These are phyloP conservation scores for Clathrus columnatus DNA, from an alignment of 768 basidiomycete genomes.

Conservation along the genomic window DNA sequence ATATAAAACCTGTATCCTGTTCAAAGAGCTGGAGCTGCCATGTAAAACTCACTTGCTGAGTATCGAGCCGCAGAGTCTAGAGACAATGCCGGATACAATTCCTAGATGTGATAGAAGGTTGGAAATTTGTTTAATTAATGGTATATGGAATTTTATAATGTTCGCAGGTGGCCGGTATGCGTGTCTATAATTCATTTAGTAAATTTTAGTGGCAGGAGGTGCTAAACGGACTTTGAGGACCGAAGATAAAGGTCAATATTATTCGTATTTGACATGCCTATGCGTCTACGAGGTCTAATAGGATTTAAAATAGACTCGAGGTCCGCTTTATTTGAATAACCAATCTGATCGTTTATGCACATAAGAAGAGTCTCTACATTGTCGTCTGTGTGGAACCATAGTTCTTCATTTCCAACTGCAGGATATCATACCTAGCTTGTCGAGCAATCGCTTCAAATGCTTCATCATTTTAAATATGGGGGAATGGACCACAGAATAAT, in stretches of 20 bases:
- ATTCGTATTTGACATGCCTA: slow-evolving; percentile 58
- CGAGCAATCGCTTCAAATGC: slow-evolving; percentile 53
- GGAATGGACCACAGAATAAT: slow-evolving; percentile 49
- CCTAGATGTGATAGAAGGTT: slow-evolving; percentile 60
- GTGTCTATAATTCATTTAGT: slow-evolving; percentile 55
- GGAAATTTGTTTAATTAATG: slow-evolving; percentile 63
- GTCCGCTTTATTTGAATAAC: not conserved
- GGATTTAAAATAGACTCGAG: not conserved
- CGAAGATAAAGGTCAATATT: slow-evolving; percentile 54
- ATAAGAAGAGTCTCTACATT: slow-evolving; percentile 77
- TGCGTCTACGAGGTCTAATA: slow-evolving; percentile 45
- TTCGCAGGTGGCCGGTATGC: slow-evolving; percentile 73
- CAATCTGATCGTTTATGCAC: slow-evolving; percentile 34
- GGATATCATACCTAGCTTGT: slow-evolving; percentile 42
- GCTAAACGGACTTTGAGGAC: slow-evolving; percentile 51
- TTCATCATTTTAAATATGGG: slow-evolving; percentile 33
- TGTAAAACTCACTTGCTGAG: too few species aligned
- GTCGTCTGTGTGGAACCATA: slow-evolving; percentile 59
- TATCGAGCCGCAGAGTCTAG: not conserved
- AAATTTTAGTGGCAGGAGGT: slow-evolving; percentile 8
- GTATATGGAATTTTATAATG: slow-evolving; percentile 52
- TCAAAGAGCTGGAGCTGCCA: too few species aligned
- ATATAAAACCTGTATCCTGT: too few species aligned
- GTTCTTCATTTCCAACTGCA: slow-evolving; percentile 40
- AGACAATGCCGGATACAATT: slow-evolving; percentile 60